Percentiles rank a stretch among this genome's conserved stretches.
These are phyloP conservation scores for Phytopythium helicoides DNA, from an alignment of 352 stramenopile species.

Conservation along the genomic window DNA sequence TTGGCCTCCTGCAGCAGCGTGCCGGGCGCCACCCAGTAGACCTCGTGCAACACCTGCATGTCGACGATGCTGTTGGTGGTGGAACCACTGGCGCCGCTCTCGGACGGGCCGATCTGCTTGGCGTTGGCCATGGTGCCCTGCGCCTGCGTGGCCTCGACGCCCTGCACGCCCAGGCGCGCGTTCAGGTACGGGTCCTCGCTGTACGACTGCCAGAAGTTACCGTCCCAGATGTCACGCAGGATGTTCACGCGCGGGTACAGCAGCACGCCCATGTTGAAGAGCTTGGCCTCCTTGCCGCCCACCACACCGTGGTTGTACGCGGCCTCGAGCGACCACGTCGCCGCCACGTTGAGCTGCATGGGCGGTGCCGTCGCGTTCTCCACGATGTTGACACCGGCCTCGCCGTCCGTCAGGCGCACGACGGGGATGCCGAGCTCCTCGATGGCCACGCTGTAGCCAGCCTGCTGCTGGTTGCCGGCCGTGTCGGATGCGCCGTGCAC, in stretches of 20 bases:
- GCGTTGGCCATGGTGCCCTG: constrained; percentile 30
- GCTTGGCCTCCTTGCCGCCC: constrained; percentile 27
- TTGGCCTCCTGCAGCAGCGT: constrained; percentile 30
- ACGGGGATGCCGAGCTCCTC: constrained; percentile 20
- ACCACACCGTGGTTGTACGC: constrained; percentile 31
- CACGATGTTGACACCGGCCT: constrained; percentile 29
- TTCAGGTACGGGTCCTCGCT: constrained; percentile 31
- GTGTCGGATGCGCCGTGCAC: constrained; percentile 20
- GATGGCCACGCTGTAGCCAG: constrained; percentile 23
- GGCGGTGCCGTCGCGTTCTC: constrained; percentile 22
- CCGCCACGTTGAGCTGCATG: constrained; percentile 26
- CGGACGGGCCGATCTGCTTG: constrained; percentile 29
- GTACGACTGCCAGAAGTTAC: constrained; percentile 34
- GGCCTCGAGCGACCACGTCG: constrained; percentile 20
- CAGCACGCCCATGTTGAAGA: constrained; percentile 25
- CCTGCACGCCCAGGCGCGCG: constrained; percentile 21
- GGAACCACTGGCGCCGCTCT: constrained; percentile 17
- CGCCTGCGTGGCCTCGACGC: constrained; percentile 18
- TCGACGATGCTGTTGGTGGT: constrained; percentile 24
- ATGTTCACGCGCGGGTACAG: constrained; percentile 29
- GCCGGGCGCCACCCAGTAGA: constrained; percentile 25
- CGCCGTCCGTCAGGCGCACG: constrained; percentile 22
- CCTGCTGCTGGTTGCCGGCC: constrained; percentile 25
- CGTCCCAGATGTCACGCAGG: constrained; percentile 18
- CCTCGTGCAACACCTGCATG: constrained; percentile 21